phyloP scores from a whole-genome alignment of 2,329 filamentous ascomycete species.

The Plectosphaerella plurivora region DNA sequence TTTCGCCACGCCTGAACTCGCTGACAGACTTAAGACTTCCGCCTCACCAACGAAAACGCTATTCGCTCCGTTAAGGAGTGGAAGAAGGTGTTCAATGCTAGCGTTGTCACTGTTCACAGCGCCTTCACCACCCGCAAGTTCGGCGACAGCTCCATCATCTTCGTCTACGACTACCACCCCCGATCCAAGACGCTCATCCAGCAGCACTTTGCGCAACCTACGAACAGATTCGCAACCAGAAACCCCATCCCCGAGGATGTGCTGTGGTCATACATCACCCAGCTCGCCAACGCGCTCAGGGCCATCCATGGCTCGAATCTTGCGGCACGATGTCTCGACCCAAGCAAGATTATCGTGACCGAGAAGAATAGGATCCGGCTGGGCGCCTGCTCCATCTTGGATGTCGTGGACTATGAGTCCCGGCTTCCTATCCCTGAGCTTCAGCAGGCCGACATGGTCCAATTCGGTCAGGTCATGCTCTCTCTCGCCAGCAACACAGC shows the following conservation, averaged over 20 bases:
- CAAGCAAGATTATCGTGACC: constrained; percentile 85
- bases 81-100: constrained; percentile 79
- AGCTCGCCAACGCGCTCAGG: constrained; percentile 83
- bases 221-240: constrained; percentile 39
- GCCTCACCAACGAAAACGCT: constrained; percentile 82
- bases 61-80: constrained; percentile 84
- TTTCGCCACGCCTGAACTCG: constrained; percentile 1
- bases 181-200: constrained; percentile 86
- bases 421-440: constrained; percentile 66
- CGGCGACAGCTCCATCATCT: constrained; percentile 88
- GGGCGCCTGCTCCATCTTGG: constrained; percentile 82
- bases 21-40: constrained; percentile 55
- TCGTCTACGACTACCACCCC: constrained; percentile 91
- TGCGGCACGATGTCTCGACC: constrained; percentile 80
- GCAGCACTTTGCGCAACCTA: constrained; percentile 58
- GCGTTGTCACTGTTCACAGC: constrained; percentile 81
- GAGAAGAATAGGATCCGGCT: constrained; percentile 86
- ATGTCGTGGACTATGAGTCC: constrained; percentile 80
- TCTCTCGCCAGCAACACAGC: constrained; percentile 69
- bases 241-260: constrained; percentile 62
- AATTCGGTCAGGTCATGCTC: constrained; percentile 82
- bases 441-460: constrained; percentile 82
- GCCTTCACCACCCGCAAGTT: constrained; percentile 92
- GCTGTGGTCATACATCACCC: constrained; percentile 88
- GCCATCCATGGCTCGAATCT: constrained; percentile 77